Conservation (phyloP, 495 filamentous ascomycete genomes). For the Cenococcum geophilum region DNA sequence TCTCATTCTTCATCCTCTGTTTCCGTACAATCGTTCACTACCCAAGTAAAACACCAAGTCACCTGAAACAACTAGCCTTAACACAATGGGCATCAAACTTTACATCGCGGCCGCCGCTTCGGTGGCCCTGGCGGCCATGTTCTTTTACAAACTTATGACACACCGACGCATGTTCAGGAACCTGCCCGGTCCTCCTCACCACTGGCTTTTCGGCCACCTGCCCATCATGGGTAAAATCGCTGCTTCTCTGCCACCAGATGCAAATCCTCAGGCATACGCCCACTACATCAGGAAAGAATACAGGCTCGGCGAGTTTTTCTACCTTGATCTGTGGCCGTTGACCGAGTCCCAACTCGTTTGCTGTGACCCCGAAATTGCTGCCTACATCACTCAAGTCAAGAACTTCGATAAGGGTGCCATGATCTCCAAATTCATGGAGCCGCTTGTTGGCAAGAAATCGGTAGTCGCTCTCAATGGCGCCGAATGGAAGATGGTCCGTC, state of each 20-base stretch:
- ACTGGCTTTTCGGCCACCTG: constrained; percentile 11
- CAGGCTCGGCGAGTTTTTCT: constrained; percentile 23
- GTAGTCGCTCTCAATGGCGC: constrained; percentile 2
- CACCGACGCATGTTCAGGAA: constrained; percentile 1
- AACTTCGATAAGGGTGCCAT: constrained; percentile 5
- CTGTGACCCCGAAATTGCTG: constrained; percentile 18
- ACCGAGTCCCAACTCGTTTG: constrained; percentile 20
- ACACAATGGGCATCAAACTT: not conserved
- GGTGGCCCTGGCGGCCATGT: not conserved
- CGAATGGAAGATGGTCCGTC: constrained; percentile 6
- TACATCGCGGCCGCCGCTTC: not conserved
- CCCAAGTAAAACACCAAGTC: no score
- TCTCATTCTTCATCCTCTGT: no score
- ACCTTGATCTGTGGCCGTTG: constrained; percentile 30
- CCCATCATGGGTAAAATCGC: constrained; percentile 8
- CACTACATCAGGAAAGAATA: constrained; percentile 14
- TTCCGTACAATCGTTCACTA: no score
- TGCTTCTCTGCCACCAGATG: constrained; percentile 4
- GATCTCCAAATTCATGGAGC: constrained; percentile 1
- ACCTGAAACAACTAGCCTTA: no score
- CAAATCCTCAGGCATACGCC: constrained; percentile 11
- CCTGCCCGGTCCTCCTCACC: constrained; percentile 9
- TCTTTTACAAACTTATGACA: not conserved
- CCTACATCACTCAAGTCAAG: not conserved
- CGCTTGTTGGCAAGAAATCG: constrained; percentile 3